Evolutionary conservation across 352 stramenopile genomes (phyloP).

Genomic region (Pythium vanterpoolii): DNA sequence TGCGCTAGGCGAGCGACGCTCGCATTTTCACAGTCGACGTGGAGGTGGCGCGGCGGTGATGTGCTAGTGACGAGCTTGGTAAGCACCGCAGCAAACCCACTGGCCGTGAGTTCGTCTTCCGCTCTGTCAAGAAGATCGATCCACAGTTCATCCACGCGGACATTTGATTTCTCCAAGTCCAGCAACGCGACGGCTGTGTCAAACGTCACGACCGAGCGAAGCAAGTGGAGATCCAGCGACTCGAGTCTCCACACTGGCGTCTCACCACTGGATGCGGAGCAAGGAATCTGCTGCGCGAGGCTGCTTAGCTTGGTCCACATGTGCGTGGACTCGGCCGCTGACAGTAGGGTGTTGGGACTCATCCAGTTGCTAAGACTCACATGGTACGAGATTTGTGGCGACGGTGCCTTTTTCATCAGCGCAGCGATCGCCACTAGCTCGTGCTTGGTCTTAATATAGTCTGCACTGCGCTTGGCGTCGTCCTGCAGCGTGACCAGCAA

Average conservation of each 20-base stretch:
- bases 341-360: slow-evolving; percentile 1
- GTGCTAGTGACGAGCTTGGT: slow-evolving; percentile 5
- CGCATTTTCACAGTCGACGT: slow-evolving; percentile 10
- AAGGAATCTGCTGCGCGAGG: background rate
- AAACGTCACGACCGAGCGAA: slow-evolving; percentile 8
- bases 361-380: slow-evolving; percentile 11
- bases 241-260: background rate
- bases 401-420: background rate
- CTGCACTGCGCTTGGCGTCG: background rate
- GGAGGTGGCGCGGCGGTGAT: background rate
- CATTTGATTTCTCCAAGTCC: background rate
- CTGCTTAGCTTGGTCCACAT: slow-evolving; percentile 3
- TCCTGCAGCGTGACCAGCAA: slow-evolving; percentile 8
- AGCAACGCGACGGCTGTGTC: slow-evolving; percentile 1
- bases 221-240: slow-evolving; percentile 8
- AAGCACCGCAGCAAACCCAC: background rate
- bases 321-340: background rate
- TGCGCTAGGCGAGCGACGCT: background rate
- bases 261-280: background rate
- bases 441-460: background rate
- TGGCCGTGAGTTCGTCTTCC: slow-evolving; percentile 9
- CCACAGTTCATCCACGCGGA: slow-evolving; percentile 8
- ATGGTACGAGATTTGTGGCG: background rate
- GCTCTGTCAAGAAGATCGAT: slow-evolving; percentile 10
- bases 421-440: background rate